Evolutionary conservation across 2,329 filamentous ascomycete species (phyloP), one percentile per base, ranked within the genome.

Genomic region (Hypoxylon sp.): DNA sequence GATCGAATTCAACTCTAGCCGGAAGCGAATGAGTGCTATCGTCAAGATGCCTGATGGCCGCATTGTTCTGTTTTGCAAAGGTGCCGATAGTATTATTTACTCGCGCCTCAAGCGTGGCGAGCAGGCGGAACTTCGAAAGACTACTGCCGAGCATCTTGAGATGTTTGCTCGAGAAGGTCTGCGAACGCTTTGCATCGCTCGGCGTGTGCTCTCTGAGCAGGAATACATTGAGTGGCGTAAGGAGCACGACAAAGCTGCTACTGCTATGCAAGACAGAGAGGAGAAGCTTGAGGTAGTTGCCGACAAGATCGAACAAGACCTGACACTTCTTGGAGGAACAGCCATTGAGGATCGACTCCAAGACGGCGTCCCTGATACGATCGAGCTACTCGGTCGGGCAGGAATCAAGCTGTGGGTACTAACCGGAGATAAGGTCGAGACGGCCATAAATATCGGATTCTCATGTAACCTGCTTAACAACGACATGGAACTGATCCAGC

Each of bases 381-480:
- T 99, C 68, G 90, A 89, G 47, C 79, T 99, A 40, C 86, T 99
- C 48, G 94, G 89, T 24, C 87, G 92, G 70, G 95, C 95, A 50
- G 96, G 96, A 73, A 97, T 99, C 76, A 99, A 99, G 77, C 85
- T 99, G 6, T 99, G 95, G 95, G 95, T 99, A 50, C 79, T 99
- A 64, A 99, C 95, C 13, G 95, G 96, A 63, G 95, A 99, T 81
- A 99, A 98, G 77, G 94, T 98, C 26, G 95, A 99, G 77, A 99
- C 95, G 20, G 95, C 96, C 55, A 99, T 99, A 86, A 99, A 99
- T 78, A 99, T 99, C 72, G 95, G 95, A 2, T 99, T 98, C 77
- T 99, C 96, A 9, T 99, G 96, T 80, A 99, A 99, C 68, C 82
- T 99, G 26, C 84, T 99, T 52, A 92, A 94, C 76, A 99, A 97